These are phyloP conservation scores for Phaffomyces opuntiae DNA, from an alignment of 805 yeast genomes.

Conservation along the genomic window DNA sequence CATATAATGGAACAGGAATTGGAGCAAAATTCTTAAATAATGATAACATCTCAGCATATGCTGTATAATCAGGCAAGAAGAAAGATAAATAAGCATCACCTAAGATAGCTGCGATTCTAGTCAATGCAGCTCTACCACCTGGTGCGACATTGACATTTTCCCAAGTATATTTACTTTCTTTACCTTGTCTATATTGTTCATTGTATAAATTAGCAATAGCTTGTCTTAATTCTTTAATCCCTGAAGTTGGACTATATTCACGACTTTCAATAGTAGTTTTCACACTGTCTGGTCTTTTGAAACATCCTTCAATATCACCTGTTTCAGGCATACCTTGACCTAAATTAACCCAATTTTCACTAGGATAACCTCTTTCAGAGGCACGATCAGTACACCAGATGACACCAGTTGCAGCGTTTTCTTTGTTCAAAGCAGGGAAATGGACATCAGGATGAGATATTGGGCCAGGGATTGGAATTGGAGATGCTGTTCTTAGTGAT, in stretches of 20 bases:
- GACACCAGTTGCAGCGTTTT: slow-evolving; percentile 56
- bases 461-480: slow-evolving; percentile 45
- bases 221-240: slow-evolving; percentile 44
- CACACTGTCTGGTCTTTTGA: slow-evolving; percentile 42
- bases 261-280: slow-evolving; percentile 41
- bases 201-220: slow-evolving; percentile 55
- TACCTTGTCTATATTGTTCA: slow-evolving; percentile 42
- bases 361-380: slow-evolving; percentile 43
- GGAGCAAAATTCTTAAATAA: slow-evolving; percentile 57
- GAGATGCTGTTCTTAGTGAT: slow-evolving; percentile 28
- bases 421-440: slow-evolving; percentile 52
- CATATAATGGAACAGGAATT: slow-evolving; percentile 54
- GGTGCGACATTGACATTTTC: slow-evolving; percentile 59
- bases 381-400: slow-evolving; percentile 62
- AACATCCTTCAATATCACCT: slow-evolving; percentile 53
- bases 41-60: slow-evolving; percentile 59
- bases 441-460: slow-evolving; percentile 35
- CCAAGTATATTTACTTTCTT: slow-evolving; percentile 45
- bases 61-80: slow-evolving; percentile 58
- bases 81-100: slow-evolving; percentile 53
- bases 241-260: slow-evolving; percentile 58
- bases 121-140: slow-evolving; percentile 58
- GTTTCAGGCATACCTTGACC: slow-evolving; percentile 66
- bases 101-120: slow-evolving; percentile 54
- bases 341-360: slow-evolving; percentile 44